phyloP scores from a whole-genome alignment of 768 basidiomycete species.

The Boletus huronensis region DNA sequence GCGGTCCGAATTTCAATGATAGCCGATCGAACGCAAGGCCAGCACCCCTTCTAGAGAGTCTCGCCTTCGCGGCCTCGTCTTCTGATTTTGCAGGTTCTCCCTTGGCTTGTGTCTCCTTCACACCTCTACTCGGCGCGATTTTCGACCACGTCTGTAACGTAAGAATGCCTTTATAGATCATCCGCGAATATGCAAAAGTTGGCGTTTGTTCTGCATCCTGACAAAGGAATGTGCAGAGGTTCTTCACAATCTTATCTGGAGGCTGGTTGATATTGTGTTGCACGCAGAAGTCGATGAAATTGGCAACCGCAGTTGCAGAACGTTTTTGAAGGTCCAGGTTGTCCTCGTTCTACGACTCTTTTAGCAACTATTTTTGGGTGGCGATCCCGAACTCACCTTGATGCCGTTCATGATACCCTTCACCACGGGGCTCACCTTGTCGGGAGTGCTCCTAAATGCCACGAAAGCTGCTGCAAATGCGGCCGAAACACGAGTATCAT shows the following conservation, averaged over 20 bases:
- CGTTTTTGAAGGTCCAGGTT: constrained; percentile 85
- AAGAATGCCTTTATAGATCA: constrained; percentile 66
- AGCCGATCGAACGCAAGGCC: constrained; percentile 77
- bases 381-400: constrained; percentile 58
- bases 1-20: constrained; percentile 69
- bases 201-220: constrained; percentile 89
- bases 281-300: constrained; percentile 84
- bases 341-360: constrained; percentile 67
- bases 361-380: constrained; percentile 3
- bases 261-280: constrained; percentile 73
- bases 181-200: constrained; percentile 70
- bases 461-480: constrained; percentile 91
- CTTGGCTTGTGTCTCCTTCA: constrained; percentile 42
- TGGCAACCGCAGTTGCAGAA: constrained; percentile 81
- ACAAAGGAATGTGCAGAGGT: constrained; percentile 94
- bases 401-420: constrained; percentile 97
- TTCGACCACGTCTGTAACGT: constrained; percentile 56
- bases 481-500: constrained; percentile 85
- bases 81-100: constrained; percentile 44
- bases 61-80: constrained; percentile 56
- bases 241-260: constrained; percentile 94
- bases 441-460: constrained; percentile 78
- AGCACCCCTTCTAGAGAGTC: constrained; percentile 82
- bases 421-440: constrained; percentile 94
- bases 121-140: constrained; percentile 31